Conservation (phyloP, 164 flowering plant species). For the Dillenia suffruticosa region DNA sequence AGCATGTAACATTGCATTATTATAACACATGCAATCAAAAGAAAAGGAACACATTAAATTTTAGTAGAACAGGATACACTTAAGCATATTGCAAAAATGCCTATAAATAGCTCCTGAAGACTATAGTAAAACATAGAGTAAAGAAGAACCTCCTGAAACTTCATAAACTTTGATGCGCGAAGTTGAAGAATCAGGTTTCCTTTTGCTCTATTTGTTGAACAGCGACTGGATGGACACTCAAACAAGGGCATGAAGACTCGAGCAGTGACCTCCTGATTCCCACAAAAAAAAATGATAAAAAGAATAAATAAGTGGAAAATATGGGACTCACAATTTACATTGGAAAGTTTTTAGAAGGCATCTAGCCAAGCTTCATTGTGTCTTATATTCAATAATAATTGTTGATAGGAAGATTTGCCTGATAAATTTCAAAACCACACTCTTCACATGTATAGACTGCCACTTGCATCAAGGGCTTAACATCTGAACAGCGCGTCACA, state of each 20-base stretch:
- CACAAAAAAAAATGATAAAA: conserved; percentile 4
- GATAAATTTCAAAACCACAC: conserved; percentile 98
- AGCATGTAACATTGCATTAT: background rate
- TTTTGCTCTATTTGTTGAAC: conserved; percentile 53
- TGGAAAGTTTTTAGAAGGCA: too few relatives aligned
- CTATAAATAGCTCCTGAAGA: background rate
- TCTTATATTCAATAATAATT: background rate
- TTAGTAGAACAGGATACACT: background rate
- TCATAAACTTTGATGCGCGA: conserved; percentile 95
- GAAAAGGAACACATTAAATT: background rate
- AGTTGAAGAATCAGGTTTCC: conserved; percentile 95
- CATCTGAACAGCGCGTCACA: conserved; percentile 97
- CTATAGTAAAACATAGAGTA: background rate
- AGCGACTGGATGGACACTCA: conserved; percentile 85
- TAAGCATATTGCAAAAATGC: background rate
- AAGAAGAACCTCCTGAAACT: conserved; percentile 84
- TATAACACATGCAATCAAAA: background rate
- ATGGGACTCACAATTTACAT: too few relatives aligned
- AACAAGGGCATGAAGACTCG: conserved; percentile 94
- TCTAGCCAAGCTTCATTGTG: background rate
- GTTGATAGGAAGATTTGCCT: conserved; percentile 40
- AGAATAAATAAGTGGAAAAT: background rate
- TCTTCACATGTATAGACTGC: conserved; percentile 99
- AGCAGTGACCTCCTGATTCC: conserved; percentile 85
- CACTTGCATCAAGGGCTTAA: conserved; percentile 96